phyloP scores from a whole-genome alignment of 1,284 basidiomycete genomes.

The Marasmius oreades region DNA sequence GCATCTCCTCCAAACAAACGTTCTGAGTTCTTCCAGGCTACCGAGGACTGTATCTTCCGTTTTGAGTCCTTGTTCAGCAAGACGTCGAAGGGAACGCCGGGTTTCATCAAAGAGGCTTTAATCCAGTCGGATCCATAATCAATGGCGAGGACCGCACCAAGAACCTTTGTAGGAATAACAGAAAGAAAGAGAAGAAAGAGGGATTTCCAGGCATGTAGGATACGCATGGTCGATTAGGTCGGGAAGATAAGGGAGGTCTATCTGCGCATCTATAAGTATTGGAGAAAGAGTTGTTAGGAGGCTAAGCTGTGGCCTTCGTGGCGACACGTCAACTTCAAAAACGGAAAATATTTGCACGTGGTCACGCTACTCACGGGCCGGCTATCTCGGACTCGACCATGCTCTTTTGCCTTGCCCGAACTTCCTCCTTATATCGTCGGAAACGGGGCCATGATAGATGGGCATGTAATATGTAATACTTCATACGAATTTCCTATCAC shows the following conservation, averaged over 20 bases:
- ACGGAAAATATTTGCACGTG: background rate
- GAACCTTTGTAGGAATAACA: constrained; percentile 31
- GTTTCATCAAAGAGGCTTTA: constrained; percentile 95
- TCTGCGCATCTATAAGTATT: constrained; percentile 8
- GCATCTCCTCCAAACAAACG: constrained; percentile 88
- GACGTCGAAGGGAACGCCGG: constrained; percentile 94
- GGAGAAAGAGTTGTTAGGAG: background rate
- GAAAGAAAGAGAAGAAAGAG: constrained; percentile 29
- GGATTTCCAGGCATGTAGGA: constrained; percentile 29
- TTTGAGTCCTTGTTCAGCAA: constrained; percentile 96
- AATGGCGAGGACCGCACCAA: constrained; percentile 79
- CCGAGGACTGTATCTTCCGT: constrained; percentile 88
- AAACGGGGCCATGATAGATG: constrained; percentile 82
- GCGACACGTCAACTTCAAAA: constrained; percentile 8
- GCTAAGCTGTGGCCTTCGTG: background rate
- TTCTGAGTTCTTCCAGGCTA: constrained; percentile 87
- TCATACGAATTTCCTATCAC: constrained; percentile 93
- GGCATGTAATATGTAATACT: constrained; percentile 91
- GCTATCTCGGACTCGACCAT: constrained; percentile 33
- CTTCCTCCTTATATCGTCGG: constrained; percentile 80
- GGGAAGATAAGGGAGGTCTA: constrained; percentile 4
- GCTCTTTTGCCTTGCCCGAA: constrained; percentile 97
- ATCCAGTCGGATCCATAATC: constrained; percentile 97
- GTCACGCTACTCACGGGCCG: background rate
- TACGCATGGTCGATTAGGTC: constrained; percentile 25